phyloP scores from a whole-genome alignment of 208 protist species.

The Trypanosoma avium region DNA sequence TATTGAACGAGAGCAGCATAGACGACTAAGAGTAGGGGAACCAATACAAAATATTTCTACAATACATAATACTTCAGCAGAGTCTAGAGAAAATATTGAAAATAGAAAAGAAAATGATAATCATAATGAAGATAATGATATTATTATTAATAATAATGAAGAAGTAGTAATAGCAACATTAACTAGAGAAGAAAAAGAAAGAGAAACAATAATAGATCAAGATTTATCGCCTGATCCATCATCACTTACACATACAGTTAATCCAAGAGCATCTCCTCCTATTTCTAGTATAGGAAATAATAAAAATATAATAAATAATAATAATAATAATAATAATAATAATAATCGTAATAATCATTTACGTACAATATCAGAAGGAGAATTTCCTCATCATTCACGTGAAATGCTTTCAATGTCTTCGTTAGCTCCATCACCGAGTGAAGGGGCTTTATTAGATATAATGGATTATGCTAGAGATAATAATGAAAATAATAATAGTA shows the following conservation, averaged over 20 bases:
- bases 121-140: slow-evolving; percentile 12
- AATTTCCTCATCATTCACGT: neutral
- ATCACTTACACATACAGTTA: neutral
- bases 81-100: neutral
- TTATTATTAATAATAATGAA: neutral
- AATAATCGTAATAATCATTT: neutral
- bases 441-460: neutral
- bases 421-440: neutral
- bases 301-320: slow-evolving; percentile 17
- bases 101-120: neutral
- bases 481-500: no score
- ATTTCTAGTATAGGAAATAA: neutral
- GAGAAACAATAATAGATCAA: neutral
- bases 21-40: slow-evolving; percentile 26
- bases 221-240: slow-evolving; percentile 9
- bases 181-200: neutral
- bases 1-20: slow-evolving; percentile 85
- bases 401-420: neutral
- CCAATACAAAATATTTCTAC: neutral
- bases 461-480: no score
- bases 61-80: neutral
- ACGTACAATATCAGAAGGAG: slow-evolving; percentile 25
- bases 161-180: slow-evolving; percentile 4
- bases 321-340: slow-evolving; percentile 15
- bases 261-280: neutral